Evolutionary conservation across 2,329 filamentous ascomycete species (phyloP).

Genomic region (Sordariomycetes sp.): DNA sequence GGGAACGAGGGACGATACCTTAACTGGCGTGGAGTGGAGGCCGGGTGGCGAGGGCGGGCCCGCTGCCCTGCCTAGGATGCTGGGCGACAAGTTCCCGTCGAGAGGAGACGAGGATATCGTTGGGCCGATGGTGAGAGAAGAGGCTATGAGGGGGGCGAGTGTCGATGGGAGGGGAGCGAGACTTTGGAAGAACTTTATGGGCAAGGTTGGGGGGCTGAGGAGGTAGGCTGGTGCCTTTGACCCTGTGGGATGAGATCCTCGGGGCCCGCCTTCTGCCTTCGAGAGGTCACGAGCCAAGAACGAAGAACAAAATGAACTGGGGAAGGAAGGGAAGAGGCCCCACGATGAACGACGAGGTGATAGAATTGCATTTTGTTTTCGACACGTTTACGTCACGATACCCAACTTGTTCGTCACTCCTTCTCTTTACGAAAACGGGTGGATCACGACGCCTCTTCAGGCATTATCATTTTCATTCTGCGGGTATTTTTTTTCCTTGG

Average conservation of each 20-base stretch:
- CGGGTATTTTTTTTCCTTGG: background rate
- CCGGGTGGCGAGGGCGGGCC: constrained; percentile 42
- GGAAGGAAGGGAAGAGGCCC: background rate
- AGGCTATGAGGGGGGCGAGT: constrained; percentile 27
- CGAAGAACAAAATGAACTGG: too few relatives aligned
- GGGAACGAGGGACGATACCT: constrained; percentile 19
- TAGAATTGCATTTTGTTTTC: background rate
- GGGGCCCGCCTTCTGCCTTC: too few relatives aligned
- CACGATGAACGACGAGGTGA: background rate
- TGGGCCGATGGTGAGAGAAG: constrained; percentile 67
- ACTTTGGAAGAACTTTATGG: constrained; percentile 21
- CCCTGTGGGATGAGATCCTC: too few relatives aligned
- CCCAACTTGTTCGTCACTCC: background rate
- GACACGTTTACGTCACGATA: background rate
- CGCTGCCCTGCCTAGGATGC: constrained; percentile 53
- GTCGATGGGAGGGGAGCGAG: constrained; percentile 29
- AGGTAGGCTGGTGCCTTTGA: background rate
- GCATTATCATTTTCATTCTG: background rate
- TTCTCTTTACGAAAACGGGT: background rate
- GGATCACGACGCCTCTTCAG: constrained; percentile 1
- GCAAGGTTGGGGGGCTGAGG: constrained; percentile 1
- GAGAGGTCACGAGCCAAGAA: too few relatives aligned
- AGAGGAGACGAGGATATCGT: constrained; percentile 88
- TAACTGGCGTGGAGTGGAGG: constrained; percentile 27
- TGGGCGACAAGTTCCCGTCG: constrained; percentile 76